Base-by-base conservation (phyloP, 2,329 filamentous ascomycete species). In the Colletotrichum limetticola region DNA sequence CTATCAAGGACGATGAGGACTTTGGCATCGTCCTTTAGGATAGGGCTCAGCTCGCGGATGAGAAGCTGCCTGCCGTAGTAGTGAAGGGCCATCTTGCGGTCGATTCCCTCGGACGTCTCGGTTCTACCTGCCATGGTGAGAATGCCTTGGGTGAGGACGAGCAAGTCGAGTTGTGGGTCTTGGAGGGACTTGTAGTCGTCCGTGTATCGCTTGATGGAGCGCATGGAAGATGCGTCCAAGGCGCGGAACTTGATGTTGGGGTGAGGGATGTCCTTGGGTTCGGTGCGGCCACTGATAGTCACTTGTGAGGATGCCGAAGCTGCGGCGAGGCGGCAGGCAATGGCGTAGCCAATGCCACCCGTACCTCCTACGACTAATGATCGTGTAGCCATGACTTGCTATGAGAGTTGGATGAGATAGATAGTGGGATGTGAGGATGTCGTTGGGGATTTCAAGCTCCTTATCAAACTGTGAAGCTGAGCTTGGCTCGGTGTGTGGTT, bases 41-140 rank as follows among this genome's bases (percentile, higher is more conserved):
- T 75, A 0, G 85, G 84, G 0, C 82, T 72, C 5, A 87, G 78
- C 49, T 85, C 82, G 16, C 79, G 76, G 26, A 86, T 81, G 16
- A 87, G 82, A 0, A 85, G 80, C 74, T 86, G 84, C 14, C 81
- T 82, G 19, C 84, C 82, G 70, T 87, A 87, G 74, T 84, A 86
- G 67, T 86, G 84, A n/a, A 87, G 77, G 0, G 81, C 82, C 79
- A 86, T 83, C 74, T 86, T 86, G 59, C 78, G 78, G 60, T 86
- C 84, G 19, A 87, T 81, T 0, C 83, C 84, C 72, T 87, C 86
- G 1, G 81, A 30, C 0, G 85, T 85, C 74, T 86, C 84, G 1
- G 77, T 80, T 49, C 83, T 74, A 0, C 83, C 82, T 4, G 77
- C 78, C 7, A 78, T 76, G 0, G 82, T 81, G 28, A 84, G 57